Base-by-base conservation (phyloP, 805 yeast genomes). In the Sugiyamaella chiloensis region DNA sequence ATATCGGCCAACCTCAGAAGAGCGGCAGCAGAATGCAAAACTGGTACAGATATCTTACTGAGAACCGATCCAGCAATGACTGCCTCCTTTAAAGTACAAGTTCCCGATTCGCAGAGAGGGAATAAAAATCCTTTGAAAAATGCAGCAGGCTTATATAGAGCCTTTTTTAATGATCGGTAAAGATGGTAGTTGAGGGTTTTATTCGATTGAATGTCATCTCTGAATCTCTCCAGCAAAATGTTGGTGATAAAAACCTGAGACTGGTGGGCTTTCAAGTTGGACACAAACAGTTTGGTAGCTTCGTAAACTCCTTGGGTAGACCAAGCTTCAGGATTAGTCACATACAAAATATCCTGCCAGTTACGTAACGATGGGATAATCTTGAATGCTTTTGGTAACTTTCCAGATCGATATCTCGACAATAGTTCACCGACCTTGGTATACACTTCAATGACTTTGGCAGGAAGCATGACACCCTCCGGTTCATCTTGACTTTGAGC, bases 81-180 rank as follows among this genome's bases (percentile, higher is more conserved):
- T 3, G 99, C 98, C 66, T 93, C 99, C 61, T 95, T 80, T 6
- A 87, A 83, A 3, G 96, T 76, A 67, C 98, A 90, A 24, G 62
- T 55, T 45, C 86, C 86, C n/a, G 80, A 76, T 60, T 88, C 95
- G 14, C 89, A 86, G 50, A 93, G 72, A 20, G 97, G 98, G 63
- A 93, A 87, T 51, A 93, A 71, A 61, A 93, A 89, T 1, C 99
- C 99, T 67, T 89, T 91, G 77, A 91, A 93, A 62, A 91, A 93
- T 8, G 99, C 99, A 47, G 93, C 89, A 24, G 99, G 99, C 66
- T 93, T 93, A 73, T 93, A 93, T 46, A 95, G 75, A 0, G 97
- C 80, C 70, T 93, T 93, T 67, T 90, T 91, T 58, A 93, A 70
- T 0, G 99, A 82, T 60, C 96, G 80, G 67, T 93, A 93, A 35